Conservation (phyloP, 1,139 yeast genomes). For the Wickerhamomyces sp. region DNA sequence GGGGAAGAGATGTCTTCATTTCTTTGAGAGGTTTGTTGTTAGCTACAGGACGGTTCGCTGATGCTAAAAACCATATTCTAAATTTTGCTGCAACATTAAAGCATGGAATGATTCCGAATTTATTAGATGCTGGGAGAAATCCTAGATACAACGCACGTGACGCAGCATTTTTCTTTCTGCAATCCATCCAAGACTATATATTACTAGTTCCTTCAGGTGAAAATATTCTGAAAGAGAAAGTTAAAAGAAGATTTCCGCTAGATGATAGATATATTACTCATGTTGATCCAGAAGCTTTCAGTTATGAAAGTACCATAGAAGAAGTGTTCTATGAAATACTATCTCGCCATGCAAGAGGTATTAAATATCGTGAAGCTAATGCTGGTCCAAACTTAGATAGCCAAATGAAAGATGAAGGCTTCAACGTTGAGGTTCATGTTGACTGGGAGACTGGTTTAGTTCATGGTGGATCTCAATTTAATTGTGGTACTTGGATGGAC, state of each 20-base stretch:
- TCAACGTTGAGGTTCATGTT: conserved; percentile 72
- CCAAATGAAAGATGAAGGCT: conserved; percentile 91
- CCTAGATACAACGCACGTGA: conserved; percentile 96
- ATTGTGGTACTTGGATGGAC: conserved; percentile 99
- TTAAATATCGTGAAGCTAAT: conserved; percentile 87
- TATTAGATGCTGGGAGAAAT: conserved; percentile 86
- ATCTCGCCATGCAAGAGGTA: conserved; percentile 82
- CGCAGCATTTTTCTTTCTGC: conserved; percentile 93
- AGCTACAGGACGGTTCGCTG: conserved; percentile 72
- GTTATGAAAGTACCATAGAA: conserved; percentile 60
- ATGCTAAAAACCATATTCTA: conserved; percentile 76
- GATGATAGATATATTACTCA: conserved; percentile 75
- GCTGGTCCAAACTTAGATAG: conserved; percentile 87
- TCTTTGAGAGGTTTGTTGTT: conserved; percentile 78
- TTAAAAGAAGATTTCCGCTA: conserved; percentile 80
- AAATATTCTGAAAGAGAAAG: conserved; percentile 62
- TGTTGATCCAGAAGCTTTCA: conserved; percentile 73
- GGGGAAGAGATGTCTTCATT: conserved; percentile 97
- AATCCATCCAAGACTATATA: conserved; percentile 81
- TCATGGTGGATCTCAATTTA: conserved; percentile 87
- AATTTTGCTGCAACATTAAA: conserved; percentile 89
- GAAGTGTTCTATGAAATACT: conserved; percentile 82
- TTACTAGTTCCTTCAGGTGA: conserved; percentile 64
- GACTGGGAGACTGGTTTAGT: conserved; percentile 90
- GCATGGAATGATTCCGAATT: conserved; percentile 92